Evolutionary conservation across 75 land plant genomes (phyloP).

Genomic region (Pinus taeda): DNA sequence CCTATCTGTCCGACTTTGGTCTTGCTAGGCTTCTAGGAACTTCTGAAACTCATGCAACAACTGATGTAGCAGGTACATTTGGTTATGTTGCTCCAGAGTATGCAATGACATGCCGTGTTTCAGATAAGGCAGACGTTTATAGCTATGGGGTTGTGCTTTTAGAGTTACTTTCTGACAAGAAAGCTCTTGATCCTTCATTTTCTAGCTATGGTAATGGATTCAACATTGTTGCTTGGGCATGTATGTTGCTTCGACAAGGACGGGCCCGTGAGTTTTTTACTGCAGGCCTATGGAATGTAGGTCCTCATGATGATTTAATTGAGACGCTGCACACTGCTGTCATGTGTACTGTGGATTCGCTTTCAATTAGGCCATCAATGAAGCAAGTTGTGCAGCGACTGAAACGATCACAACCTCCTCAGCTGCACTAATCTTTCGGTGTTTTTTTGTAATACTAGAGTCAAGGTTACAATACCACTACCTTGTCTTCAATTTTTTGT

Average conservation of each 20-base stretch:
- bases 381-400: constrained; percentile 62
- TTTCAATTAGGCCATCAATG: constrained; percentile 72
- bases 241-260: constrained; percentile 41
- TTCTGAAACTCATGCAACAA: constrained; percentile 81
- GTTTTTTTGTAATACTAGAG: constrained; percentile 7
- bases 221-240: constrained; percentile 84
- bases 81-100: constrained; percentile 93
- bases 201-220: constrained; percentile 65
- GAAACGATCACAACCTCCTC: constrained; percentile 25
- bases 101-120: constrained; percentile 80
- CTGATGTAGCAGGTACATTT: constrained; percentile 86
- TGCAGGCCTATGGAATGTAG: constrained; percentile 56
- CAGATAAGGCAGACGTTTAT: constrained; percentile 89
- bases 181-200: constrained; percentile 69
- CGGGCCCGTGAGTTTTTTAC: constrained; percentile 54
- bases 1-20: constrained; percentile 85
- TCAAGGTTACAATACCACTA: not conserved
- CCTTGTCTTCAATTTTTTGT: not conserved
- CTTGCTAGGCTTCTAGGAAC: constrained; percentile 65
- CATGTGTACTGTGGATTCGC: constrained; percentile 63
- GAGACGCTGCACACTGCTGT: constrained; percentile 60
- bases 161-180: constrained; percentile 84
- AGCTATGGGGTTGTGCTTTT: constrained; percentile 91
- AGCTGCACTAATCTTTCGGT: not conserved
- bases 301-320: constrained; percentile 59